Conservation (phyloP, 345 rosid genomes). For the Mangifera indica region DNA sequence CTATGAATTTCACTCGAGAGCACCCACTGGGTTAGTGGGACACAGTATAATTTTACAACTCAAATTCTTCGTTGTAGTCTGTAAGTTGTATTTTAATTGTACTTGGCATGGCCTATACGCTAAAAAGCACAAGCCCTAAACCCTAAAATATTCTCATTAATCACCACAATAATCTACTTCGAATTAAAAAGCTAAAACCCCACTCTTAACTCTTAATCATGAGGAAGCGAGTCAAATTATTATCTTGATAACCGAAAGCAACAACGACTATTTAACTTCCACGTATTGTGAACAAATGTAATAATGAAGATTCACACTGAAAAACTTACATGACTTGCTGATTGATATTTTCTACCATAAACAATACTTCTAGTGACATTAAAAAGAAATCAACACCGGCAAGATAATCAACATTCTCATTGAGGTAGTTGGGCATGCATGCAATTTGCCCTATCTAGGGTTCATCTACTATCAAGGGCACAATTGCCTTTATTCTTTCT, state of each 20-base stretch:
- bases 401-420: slow-evolving; percentile 4
- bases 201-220: slow-evolving; percentile 20
- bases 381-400: slow-evolving; percentile 6
- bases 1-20: slow-evolving; percentile 31
- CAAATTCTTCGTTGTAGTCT: slow-evolving; percentile 20
- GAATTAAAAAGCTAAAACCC: slow-evolving; percentile 15
- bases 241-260: slow-evolving; percentile 26
- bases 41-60: slow-evolving; percentile 26
- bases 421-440: background rate
- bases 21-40: slow-evolving; percentile 36
- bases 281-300: slow-evolving; percentile 21
- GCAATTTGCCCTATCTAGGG: background rate
- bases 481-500: background rate
- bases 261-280: slow-evolving; percentile 17
- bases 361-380: background rate
- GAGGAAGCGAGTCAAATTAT: slow-evolving; percentile 28
- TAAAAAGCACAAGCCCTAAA: slow-evolving; percentile 5
- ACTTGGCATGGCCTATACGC: slow-evolving; percentile 11
- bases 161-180: slow-evolving; percentile 9
- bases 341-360: background rate
- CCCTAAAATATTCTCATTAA: background rate
- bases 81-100: slow-evolving; percentile 3
- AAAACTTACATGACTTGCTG: background rate
- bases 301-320: background rate
- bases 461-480: background rate